Evolutionary conservation across 306 rosid species (phyloP).

Genomic region (Dryas alaskensis): DNA sequence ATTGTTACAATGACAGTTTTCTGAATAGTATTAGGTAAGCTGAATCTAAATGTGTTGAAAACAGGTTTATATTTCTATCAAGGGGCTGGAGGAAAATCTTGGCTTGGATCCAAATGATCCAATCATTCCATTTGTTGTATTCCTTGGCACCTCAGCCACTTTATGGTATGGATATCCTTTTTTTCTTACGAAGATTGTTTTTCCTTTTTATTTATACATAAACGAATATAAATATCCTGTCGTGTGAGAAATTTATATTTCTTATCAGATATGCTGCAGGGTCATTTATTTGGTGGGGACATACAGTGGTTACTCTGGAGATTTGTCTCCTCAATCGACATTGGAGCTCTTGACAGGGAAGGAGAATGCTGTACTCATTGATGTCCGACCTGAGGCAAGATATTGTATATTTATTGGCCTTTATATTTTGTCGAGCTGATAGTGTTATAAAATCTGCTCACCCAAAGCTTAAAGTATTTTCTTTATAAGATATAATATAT

Average conservation of each 20-base stretch:
- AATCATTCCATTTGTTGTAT: conserved; percentile 64
- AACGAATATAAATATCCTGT: conserved; percentile 26
- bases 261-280: conserved; percentile 86
- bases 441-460: background rate
- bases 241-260: conserved; percentile 43
- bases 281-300: conserved; percentile 67
- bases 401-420: conserved; percentile 36
- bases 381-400: conserved; percentile 86
- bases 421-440: conserved; percentile 25
- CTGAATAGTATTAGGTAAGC: conserved; percentile 10
- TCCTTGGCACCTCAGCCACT: conserved; percentile 73
- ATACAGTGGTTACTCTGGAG: conserved; percentile 89
- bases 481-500: conserved; percentile 3
- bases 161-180: conserved; percentile 67
- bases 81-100: conserved; percentile 71
- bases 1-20: conserved; percentile 7
- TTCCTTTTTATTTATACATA: conserved; percentile 19
- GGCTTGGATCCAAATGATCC: conserved; percentile 96
- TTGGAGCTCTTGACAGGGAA: conserved; percentile 67
- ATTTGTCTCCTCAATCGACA: conserved; percentile 75
- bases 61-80: conserved; percentile 58
- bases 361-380: conserved; percentile 68
- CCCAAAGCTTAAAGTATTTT: background rate
- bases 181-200: conserved; percentile 23
- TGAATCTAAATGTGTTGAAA: conserved; percentile 20